Evolutionary conservation across 345 rosid species (phyloP), one percentile per base, ranked within the genome.

Genomic region (Raphanus raphanistrum): DNA sequence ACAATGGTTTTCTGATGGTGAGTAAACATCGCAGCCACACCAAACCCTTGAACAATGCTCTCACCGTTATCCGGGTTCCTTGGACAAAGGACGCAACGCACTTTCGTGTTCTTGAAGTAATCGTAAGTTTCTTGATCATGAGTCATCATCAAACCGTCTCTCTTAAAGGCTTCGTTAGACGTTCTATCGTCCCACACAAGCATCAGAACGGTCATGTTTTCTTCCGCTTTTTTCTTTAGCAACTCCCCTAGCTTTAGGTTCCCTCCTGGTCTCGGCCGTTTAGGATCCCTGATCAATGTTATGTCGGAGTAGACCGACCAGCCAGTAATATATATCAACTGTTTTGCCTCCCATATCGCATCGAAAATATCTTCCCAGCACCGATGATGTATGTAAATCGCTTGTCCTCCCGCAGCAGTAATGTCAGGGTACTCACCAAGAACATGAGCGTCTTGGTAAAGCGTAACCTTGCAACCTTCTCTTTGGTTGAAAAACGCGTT

Each of bases 341-440:
- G 84, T 27, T 79, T 73, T 1, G 97, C 97, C 0, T 87, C 61
- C 13, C 43, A 63, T 35, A 94, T 87, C 1, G 92, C 90, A 7
- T 88, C 86, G 25, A 89, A 94, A 8, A 94, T 80, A 6, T 89
- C 94, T 84, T 94, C 93, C 97, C 98, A 94, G 58, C 97, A 92
- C 60, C 86, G 66, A 36, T 57, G 88, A 52, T 85, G 84, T 35
- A 82, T 79, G 50, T 82, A 87, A 57, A 80, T 25, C 8, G 16
- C 15, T 25, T 60, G 71, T 13, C 79, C 84, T 13, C 36, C 82
- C 0, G 69, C 16, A 2, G 55, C 29, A 2, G 66, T 16, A 69
- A 86, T 71, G n/a, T 1, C 36, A 0, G 82, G 84, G 61, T 79
- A 92, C 15, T 55, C 54, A 8, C 75, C 78, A 0, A 69, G 74